Conservation (phyloP, 352 stramenopile genomes). For the Aphanomyces euteiches region DNA sequence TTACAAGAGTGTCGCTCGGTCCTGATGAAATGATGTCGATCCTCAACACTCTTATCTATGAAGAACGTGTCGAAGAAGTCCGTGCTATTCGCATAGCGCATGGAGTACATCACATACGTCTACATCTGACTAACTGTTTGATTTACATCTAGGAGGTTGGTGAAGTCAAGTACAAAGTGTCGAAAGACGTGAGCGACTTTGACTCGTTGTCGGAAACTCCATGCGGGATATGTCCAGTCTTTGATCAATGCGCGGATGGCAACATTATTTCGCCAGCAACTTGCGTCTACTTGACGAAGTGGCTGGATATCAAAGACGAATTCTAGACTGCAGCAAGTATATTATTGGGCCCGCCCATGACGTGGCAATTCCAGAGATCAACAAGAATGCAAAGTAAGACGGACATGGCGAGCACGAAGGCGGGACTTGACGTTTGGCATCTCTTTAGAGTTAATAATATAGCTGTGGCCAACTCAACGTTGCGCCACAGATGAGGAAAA, state of each 20-base stretch:
- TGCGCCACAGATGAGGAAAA: too few species aligned
- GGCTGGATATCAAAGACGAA: slow-evolving; percentile 85
- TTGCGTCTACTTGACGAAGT: slow-evolving; percentile 90
- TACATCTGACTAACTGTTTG: slow-evolving; percentile 12
- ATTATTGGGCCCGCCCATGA: too few species aligned
- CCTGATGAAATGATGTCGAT: slow-evolving; percentile 89
- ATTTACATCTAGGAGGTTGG: slow-evolving; percentile 47
- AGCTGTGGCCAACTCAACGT: too few species aligned
- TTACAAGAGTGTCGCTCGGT: slow-evolving; percentile 87
- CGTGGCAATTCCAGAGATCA: too few species aligned
- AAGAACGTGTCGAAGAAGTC: slow-evolving; percentile 87
- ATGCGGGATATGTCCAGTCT: slow-evolving; percentile 87
- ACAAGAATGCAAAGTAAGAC: too few species aligned
- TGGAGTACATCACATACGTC: slow-evolving; percentile 44
- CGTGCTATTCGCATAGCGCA: slow-evolving; percentile 69
- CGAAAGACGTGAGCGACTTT: slow-evolving; percentile 78
- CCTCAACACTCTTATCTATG: slow-evolving; percentile 91
- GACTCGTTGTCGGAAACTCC: slow-evolving; percentile 87
- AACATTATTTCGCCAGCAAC: slow-evolving; percentile 88
- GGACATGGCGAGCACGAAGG: too few species aligned
- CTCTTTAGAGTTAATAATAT: too few species aligned
- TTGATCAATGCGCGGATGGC: slow-evolving; percentile 87
- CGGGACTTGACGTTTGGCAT: too few species aligned
- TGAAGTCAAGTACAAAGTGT: slow-evolving; percentile 86
- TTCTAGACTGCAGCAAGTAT: slow-evolving; percentile 41